A percentile compares a stretch with the other conserved stretches of the same genome.
These are phyloP conservation scores for Thielaviopsis punctulata DNA, from an alignment of 2,329 filamentous ascomycete species.

Conservation along the genomic window DNA sequence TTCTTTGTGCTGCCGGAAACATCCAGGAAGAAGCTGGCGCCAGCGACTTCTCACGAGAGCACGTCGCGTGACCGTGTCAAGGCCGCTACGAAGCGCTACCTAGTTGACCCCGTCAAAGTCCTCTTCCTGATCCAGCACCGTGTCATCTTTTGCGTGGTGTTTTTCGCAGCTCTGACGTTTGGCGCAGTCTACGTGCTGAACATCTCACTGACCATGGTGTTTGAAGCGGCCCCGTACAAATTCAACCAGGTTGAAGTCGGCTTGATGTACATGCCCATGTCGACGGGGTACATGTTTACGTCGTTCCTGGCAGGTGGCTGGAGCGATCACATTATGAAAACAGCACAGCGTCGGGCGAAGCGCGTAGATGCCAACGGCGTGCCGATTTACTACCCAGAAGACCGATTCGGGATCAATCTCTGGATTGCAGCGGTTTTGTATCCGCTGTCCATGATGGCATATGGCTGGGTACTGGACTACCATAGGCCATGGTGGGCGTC, in stretches of 20 bases:
- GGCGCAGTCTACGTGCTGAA: slow-evolving; percentile 61
- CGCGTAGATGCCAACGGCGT: slow-evolving; percentile 50
- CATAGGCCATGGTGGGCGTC: slow-evolving; percentile 48
- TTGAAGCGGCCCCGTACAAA: slow-evolving; percentile 47
- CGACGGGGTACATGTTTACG: slow-evolving; percentile 52
- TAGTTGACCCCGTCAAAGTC: slow-evolving; percentile 57
- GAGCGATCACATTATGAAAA: slow-evolving; percentile 67
- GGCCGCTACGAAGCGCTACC: slow-evolving; percentile 36
- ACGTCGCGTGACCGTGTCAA: slow-evolving; percentile 26
- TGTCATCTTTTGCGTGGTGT: slow-evolving; percentile 55
- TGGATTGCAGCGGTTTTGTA: slow-evolving; percentile 58
- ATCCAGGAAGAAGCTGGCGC: slow-evolving; percentile 27
- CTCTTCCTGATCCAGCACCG: slow-evolving; percentile 58
- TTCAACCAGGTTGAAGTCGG: slow-evolving; percentile 54
- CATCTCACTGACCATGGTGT: slow-evolving; percentile 56
- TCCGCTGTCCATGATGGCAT: slow-evolving; percentile 53
- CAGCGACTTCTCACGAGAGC: not conserved
- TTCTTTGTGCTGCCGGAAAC: slow-evolving; percentile 50
- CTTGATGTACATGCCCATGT: slow-evolving; percentile 59
- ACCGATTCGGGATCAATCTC: slow-evolving; percentile 68
- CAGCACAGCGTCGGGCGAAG: slow-evolving; percentile 52
- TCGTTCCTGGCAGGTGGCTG: slow-evolving; percentile 56
- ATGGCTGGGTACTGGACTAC: slow-evolving; percentile 55
- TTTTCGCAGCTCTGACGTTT: slow-evolving; percentile 59
- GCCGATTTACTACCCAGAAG: slow-evolving; percentile 55